phyloP scores from a whole-genome alignment of 352 stramenopile species.

The Globisporangium rhizosaccharum region DNA sequence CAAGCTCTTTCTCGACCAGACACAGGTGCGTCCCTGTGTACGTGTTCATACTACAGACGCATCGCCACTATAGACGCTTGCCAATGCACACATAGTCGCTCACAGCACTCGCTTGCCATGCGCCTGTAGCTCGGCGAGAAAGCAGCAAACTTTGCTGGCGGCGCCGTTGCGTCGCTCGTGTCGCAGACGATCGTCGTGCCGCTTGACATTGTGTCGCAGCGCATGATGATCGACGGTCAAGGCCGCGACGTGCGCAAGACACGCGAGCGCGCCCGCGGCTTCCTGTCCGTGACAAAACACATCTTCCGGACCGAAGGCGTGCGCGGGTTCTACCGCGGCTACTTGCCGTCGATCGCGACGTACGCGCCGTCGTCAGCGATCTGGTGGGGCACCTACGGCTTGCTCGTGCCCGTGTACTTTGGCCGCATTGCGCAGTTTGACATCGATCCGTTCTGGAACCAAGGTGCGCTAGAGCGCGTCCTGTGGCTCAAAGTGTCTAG shows the following conservation, averaged over 20 bases:
- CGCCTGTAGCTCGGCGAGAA: conserved; percentile 45
- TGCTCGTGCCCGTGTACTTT: conserved; percentile 76
- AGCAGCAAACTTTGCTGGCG: conserved; percentile 69
- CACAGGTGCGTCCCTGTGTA: conserved; percentile 22
- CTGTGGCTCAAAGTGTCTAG: neutral
- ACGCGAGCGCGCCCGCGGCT: conserved; percentile 45
- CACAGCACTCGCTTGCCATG: neutral
- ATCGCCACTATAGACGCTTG: neutral
- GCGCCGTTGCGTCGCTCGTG: conserved; percentile 69
- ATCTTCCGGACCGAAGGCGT: conserved; percentile 63
- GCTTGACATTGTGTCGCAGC: conserved; percentile 86
- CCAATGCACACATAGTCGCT: too few species aligned
- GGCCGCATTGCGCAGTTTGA: conserved; percentile 44
- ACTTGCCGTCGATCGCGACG: conserved; percentile 79
- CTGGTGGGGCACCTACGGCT: conserved; percentile 85
- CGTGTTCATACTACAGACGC: neutral
- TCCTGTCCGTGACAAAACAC: conserved; percentile 54
- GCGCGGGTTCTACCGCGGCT: conserved; percentile 79
- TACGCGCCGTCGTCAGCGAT: conserved; percentile 83
- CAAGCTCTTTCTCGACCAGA: conserved; percentile 59
- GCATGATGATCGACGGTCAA: conserved; percentile 86
- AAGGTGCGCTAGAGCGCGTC: conserved; percentile 33
- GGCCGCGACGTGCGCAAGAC: conserved; percentile 55
- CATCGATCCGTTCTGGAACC: conserved; percentile 75
- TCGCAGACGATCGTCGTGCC: conserved; percentile 85